A percentile compares a stretch with the other conserved stretches of the same genome.
Evolutionary conservation across 1,284 basidiomycete genomes (phyloP).

Genomic region (Microbotryum intermedium): DNA sequence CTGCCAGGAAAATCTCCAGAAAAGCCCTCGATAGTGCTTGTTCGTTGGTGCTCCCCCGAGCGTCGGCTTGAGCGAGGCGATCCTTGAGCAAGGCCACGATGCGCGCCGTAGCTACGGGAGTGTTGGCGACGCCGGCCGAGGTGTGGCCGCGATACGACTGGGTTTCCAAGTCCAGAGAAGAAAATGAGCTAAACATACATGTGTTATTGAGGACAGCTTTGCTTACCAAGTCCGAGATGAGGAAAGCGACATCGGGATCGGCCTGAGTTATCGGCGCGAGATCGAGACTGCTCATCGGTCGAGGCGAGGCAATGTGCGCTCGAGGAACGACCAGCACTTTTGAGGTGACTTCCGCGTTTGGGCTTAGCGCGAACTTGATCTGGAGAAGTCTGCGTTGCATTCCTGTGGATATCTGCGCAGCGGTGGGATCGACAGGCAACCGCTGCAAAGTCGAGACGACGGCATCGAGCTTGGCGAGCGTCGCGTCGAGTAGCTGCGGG

Average conservation of each 20-base stretch:
- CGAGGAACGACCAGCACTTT: not conserved
- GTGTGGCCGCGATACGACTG: not conserved
- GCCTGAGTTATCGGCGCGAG: not conserved
- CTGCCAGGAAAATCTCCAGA: conserved; percentile 3
- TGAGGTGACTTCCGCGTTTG: too few relatives aligned
- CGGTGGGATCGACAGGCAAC: not conserved
- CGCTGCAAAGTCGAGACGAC: not conserved
- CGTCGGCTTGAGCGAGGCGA: conserved; percentile 1
- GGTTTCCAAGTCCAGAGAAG: not conserved
- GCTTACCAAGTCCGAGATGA: conserved; percentile 1
- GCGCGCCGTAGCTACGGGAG: not conserved
- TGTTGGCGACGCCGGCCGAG: not conserved
- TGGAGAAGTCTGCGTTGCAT: not conserved
- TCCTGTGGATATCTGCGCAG: not conserved
- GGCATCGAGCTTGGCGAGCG: too few relatives aligned
- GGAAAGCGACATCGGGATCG: not conserved
- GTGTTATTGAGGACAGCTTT: too few relatives aligned
- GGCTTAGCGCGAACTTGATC: not conserved
- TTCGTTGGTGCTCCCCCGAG: not conserved
- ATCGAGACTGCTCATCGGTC: not conserved
- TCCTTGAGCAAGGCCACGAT: not conserved
- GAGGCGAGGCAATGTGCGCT: not conserved
- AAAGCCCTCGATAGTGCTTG: not conserved
- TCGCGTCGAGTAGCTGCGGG: too few relatives aligned
- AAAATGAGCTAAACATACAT: not conserved